Base-by-base conservation (phyloP, 2,329 filamentous ascomycete species). In the Cordyceps cicadae region DNA sequence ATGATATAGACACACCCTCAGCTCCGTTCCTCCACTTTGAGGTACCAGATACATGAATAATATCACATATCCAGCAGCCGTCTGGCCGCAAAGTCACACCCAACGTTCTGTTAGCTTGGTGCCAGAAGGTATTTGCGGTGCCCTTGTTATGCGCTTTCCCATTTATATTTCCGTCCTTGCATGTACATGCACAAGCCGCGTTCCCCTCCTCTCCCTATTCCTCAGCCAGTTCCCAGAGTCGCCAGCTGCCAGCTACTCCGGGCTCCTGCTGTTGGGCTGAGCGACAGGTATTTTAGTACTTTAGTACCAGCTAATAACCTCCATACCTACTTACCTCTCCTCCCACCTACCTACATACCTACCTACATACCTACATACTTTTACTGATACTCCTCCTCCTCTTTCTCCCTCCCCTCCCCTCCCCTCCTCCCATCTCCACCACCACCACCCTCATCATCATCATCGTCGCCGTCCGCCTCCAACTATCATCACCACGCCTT, bases 381-480 rank as follows among this genome's bases (percentile, higher is more conserved):
- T 29, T 29, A 29, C 34, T 37, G 34, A 37, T 37, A 37, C 34
- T 49, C 55, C 60, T 60, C 56, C 60, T 51, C 29, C 29, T 46
- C 9, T 2, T 21, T 9, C n/a, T n/a, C 12, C 29, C 51, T 61
- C 54, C n/a, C n/a, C n/a, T n/a, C 26, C 39, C 34, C 62, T 59
- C 43, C 43, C 61, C 61, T 60, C 61, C 57, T 52, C 50, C 29
- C 66, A 66, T 62, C 66, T 64, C 63, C 51, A 63, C 62, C 57
- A 61, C 60, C 65, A 62, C 55, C 54, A 57, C 66, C 62, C 64
- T 64, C 67, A 65, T 62, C 55, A 50, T 37, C 64, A 66, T 63
- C 66, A 66, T 63, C 49, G 62, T 62, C 62, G 59, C 54, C 48
- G 17, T 34, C 57, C 46, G 51, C 48, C 45, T 34, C 55, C 62